Percentiles rank a stretch among this genome's conserved stretches.
phyloP scores from a whole-genome alignment of 139 green algal species.

The Chlamydomonas sphaeroides region DNA sequence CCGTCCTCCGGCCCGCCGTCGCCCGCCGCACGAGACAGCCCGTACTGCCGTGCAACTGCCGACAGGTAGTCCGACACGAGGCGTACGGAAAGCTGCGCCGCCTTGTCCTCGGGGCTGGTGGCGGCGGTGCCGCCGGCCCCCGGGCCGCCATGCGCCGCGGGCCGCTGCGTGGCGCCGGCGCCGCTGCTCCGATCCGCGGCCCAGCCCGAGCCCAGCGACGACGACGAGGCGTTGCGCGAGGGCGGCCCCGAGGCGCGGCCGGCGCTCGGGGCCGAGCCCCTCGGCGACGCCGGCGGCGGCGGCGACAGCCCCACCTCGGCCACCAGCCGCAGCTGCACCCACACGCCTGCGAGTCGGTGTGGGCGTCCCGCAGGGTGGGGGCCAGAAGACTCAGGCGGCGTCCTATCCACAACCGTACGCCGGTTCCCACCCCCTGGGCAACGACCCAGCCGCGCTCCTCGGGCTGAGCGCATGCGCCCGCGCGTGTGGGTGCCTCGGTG shows the following conservation, averaged over 20 bases:
- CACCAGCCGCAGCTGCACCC: not conserved
- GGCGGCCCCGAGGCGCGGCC: not conserved
- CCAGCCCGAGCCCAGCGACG: not conserved
- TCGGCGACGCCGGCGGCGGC: not conserved
- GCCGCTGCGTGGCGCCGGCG: no score
- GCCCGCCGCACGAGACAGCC: not conserved
- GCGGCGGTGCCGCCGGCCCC: not conserved
- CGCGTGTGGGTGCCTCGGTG: no score
- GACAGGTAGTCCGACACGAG: slow-evolving; percentile 43
- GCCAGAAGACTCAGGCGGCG: no score
- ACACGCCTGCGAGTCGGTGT: not conserved
- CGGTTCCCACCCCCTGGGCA: no score
- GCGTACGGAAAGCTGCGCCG: slow-evolving; percentile 59
- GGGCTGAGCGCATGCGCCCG: no score
- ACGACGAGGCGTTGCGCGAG: slow-evolving; percentile 14
- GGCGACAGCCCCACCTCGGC: slow-evolving; percentile 8
- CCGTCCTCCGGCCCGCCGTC: not conserved
- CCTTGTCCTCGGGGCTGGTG: slow-evolving; percentile 63
- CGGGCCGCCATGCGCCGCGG: no score
- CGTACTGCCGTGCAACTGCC: slow-evolving; percentile 3
- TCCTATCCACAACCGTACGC: no score
- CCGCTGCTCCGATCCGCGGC: no score
- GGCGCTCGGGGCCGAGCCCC: not conserved
- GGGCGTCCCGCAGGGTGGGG: no score
- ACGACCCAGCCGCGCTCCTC: no score